Conservation (phyloP, 768 basidiomycete species). For the Podaxis sp. region DNA sequence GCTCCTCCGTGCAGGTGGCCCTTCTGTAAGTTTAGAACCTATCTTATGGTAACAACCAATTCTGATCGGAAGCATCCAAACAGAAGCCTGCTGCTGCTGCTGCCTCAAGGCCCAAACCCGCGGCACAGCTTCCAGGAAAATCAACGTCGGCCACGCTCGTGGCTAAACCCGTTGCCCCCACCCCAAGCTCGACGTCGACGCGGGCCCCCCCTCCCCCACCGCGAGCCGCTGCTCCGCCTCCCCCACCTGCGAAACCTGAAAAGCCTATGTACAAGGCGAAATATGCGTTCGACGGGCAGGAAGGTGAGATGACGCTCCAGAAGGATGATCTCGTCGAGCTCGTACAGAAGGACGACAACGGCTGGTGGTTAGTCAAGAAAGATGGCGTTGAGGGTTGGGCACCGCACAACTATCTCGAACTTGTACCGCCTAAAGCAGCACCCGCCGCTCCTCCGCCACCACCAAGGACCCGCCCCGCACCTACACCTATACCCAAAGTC, state of each 20-base stretch:
- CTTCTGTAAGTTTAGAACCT: slow-evolving; percentile 44
- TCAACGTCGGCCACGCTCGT: slow-evolving; percentile 21
- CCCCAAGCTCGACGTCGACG: slow-evolving; percentile 21
- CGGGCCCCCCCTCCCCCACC: slow-evolving; percentile 33
- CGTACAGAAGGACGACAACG: slow-evolving; percentile 89
- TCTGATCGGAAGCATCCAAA: neutral
- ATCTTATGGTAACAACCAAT: neutral
- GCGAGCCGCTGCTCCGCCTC: slow-evolving; percentile 39
- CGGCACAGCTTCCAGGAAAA: slow-evolving; percentile 59
- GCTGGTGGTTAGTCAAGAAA: slow-evolving; percentile 97
- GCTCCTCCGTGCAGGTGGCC: slow-evolving; percentile 72
- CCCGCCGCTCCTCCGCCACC: slow-evolving; percentile 67
- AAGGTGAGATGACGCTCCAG: slow-evolving; percentile 83
- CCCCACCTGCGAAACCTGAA: slow-evolving; percentile 57
- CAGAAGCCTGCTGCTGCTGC: slow-evolving; percentile 43
- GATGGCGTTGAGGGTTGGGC: slow-evolving; percentile 87
- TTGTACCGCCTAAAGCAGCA: slow-evolving; percentile 62
- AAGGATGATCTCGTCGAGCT: slow-evolving; percentile 94
- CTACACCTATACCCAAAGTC: slow-evolving; percentile 32
- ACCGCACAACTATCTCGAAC: slow-evolving; percentile 89
- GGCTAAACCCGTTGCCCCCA: slow-evolving; percentile 24
- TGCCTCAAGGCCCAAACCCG: slow-evolving; percentile 50
- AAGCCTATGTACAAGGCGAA: slow-evolving; percentile 81
- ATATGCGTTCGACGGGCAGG: slow-evolving; percentile 90
- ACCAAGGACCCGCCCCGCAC: slow-evolving; percentile 49